Evolutionary conservation across 2,329 filamentous ascomycete genomes (phyloP).

Genomic region (Myriosclerotinia scirpicola): DNA sequence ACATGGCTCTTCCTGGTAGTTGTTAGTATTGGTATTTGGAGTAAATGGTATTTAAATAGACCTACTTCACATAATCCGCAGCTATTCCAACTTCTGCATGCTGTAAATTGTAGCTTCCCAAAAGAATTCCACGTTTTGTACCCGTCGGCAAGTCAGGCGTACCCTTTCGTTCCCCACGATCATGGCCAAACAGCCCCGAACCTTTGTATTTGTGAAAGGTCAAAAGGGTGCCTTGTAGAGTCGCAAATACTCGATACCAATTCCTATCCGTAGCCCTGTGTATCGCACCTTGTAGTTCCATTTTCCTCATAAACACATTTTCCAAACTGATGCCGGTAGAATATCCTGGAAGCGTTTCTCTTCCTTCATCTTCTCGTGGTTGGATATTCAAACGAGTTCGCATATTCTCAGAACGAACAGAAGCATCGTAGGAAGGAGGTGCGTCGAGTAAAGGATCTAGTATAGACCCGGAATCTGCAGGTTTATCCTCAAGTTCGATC

Average conservation of each 20-base stretch:
- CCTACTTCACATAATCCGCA: constrained; percentile 68
- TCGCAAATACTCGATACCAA: constrained; percentile 63
- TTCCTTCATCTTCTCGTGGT: constrained; percentile 43
- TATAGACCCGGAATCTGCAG: not conserved
- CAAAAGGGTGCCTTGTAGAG: constrained; percentile 67
- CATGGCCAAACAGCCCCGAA: constrained; percentile 51
- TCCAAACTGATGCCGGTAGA: constrained; percentile 56
- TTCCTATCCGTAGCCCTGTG: constrained; percentile 61
- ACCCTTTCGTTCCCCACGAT: constrained; percentile 50
- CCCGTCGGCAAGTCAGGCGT: constrained; percentile 53
- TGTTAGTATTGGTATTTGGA: not conserved
- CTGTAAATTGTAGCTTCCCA: constrained; percentile 69
- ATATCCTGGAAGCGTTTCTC: constrained; percentile 56
- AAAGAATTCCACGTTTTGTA: constrained; percentile 54
- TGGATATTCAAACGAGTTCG: constrained; percentile 37
- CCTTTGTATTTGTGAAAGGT: constrained; percentile 64
- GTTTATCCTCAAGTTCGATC: constrained; percentile 6
- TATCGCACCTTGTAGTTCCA: constrained; percentile 65
- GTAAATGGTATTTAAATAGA: constrained; percentile 26
- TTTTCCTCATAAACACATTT: constrained; percentile 60
- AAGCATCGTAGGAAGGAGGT: constrained; percentile 32
- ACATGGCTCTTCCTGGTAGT: constrained; percentile 52
- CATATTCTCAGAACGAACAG: constrained; percentile 27
- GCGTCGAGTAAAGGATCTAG: constrained; percentile 21
- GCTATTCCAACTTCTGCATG: constrained; percentile 76